Base-by-base conservation (phyloP, 2,329 filamentous ascomycete genomes). In the Pseudocercospora macadamiae region DNA sequence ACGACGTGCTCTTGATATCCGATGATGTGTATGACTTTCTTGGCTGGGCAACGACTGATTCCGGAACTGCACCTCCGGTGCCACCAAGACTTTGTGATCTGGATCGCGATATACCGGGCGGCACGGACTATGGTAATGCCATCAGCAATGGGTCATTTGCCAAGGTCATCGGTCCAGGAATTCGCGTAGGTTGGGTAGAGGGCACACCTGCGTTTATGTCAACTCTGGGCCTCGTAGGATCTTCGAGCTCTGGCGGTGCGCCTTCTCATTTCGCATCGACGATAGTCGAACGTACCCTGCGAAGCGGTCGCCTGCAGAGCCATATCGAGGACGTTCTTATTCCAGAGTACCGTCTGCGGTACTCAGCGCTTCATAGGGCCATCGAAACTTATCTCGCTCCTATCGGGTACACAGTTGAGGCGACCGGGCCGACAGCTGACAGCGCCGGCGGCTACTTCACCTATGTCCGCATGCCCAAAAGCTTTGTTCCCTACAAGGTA, bases 21-120 rank as follows among this genome's bases (percentile, higher is more conserved):
- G 93, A 97, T 75, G 93, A 97, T 72, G 92, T 97, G 8, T 97
- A 97, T 71, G 93, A 97, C 73, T 89, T 93, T 65, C 80, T 97
- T 3, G 89, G 92, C 71, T 97, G 92, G 91, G 66, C 52, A 49
- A 37, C 37, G 4, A 23, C 52, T 16, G 30, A n/a, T 4, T 14
- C 16, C 12, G 21, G 18, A 28, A 47, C 25, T 3, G 26, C 28
- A 19, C 16, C 25, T 6, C 9, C 10, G 7, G 28, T 39, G 1
- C 49, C 51, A 12, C 90, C 91, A 3, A 85, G 91, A 1, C 79
- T 96, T 1, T 85, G 90, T 19, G 91, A 96, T 70, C 78, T 96
- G 55, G 92, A 96, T 73, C 79, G 85, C 6, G 79, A 82, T 19
- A 77, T 92, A 12, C 85, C 87, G 18, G 84, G 83, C 1, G 80